Evolutionary conservation across 441 rosid species (phyloP).

Genomic region (Pelargonium citronellum): DNA sequence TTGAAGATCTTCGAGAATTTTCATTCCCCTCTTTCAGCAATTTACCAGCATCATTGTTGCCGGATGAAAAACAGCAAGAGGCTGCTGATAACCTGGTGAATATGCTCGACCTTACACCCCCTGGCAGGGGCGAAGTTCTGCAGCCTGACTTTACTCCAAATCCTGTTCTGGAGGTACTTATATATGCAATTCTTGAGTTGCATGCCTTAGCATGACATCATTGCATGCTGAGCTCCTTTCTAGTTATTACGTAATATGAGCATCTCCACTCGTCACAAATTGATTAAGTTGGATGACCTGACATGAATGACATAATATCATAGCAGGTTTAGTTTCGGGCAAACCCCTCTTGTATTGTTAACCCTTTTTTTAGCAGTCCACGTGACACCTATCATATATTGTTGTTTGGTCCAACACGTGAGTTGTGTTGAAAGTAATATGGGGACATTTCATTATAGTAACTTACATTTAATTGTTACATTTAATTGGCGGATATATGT

Average conservation of each 20-base stretch:
- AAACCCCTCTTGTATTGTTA: too few relatives aligned
- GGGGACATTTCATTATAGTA: too few relatives aligned
- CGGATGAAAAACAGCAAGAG: conserved; percentile 70
- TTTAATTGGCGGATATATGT: neutral
- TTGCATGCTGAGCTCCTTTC: neutral
- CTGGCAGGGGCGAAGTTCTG: conserved; percentile 55
- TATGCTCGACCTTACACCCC: conserved; percentile 80
- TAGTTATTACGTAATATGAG: too few relatives aligned
- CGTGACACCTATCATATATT: too few relatives aligned
- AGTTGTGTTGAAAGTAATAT: too few relatives aligned
- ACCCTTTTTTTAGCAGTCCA: too few relatives aligned
- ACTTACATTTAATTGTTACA: too few relatives aligned
- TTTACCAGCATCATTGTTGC: conserved; percentile 63
- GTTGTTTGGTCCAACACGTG: too few relatives aligned
- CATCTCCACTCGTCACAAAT: too few relatives aligned
- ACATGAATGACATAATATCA: too few relatives aligned
- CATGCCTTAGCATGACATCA: neutral
- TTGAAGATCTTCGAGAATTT: conserved; percentile 90
- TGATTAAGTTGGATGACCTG: too few relatives aligned
- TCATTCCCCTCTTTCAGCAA: conserved; percentile 76
- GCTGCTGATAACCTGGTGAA: conserved; percentile 73
- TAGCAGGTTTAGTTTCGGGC: too few relatives aligned
- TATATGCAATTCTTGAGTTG: conserved; percentile 11
- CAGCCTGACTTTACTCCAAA: conserved; percentile 79
- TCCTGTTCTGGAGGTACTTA: conserved; percentile 70